Conservation (phyloP, 2,329 filamentous ascomycete species). For the Trichoderma gracile region DNA sequence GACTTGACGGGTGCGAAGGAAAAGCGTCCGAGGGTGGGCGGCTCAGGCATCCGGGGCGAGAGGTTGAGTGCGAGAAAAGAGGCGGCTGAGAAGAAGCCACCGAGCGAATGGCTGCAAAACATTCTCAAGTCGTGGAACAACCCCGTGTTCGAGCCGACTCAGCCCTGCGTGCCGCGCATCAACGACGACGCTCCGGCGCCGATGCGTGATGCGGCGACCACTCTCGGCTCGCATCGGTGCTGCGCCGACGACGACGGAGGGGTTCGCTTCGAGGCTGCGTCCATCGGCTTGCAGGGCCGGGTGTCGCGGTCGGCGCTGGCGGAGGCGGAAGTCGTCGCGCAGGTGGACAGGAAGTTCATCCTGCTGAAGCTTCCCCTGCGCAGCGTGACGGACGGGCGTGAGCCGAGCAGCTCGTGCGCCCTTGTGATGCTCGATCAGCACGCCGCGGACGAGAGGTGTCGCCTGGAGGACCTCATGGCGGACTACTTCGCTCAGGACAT, state of each 20-base stretch:
- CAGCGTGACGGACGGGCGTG: background rate
- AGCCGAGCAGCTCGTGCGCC: conserved; percentile 44
- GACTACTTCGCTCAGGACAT: conserved; percentile 46
- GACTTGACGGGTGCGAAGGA: background rate
- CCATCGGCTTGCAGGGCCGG: conserved; percentile 40
- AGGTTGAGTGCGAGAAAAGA: background rate
- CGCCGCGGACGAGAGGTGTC: conserved; percentile 85
- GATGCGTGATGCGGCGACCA: background rate
- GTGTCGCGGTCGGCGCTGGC: conserved; percentile 64
- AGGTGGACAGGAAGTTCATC: conserved; percentile 91
- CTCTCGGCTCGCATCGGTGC: conserved; percentile 5
- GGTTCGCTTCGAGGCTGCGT: conserved; percentile 37
- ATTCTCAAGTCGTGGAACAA: conserved; percentile 71
- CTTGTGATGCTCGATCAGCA: conserved; percentile 89
- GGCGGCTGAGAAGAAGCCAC: conserved; percentile 26
- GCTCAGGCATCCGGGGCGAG: background rate
- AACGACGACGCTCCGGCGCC: conserved; percentile 29
- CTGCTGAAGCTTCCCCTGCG: conserved; percentile 58
- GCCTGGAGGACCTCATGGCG: conserved; percentile 70
- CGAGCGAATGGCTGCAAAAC: conserved; percentile 57
- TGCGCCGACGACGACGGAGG: conserved; percentile 22
- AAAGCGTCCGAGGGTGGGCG: background rate
- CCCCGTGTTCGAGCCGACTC: conserved; percentile 64
- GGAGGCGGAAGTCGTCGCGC: conserved; percentile 67
- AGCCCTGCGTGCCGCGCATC: conserved; percentile 49